Base-by-base conservation (phyloP, 2,329 filamentous ascomycete genomes). In the Hypoxylon sp. region DNA sequence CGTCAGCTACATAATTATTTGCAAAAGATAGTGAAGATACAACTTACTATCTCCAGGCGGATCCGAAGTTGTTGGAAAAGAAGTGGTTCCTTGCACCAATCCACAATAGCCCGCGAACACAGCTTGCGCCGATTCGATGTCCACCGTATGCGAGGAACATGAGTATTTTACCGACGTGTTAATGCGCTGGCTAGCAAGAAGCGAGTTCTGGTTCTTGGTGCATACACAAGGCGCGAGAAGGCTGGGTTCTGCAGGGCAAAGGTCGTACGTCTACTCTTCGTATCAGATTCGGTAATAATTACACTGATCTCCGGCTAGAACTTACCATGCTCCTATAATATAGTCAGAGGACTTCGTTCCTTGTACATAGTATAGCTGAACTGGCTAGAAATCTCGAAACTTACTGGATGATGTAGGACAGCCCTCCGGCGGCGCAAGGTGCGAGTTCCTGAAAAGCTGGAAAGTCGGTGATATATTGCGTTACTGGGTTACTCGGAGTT, bases 41-140 rank as follows among this genome's bases (percentile, higher is more conserved):
- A 3, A 80, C 83, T 66, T 71, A 86, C 83, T 85, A 65, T 86
- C 81, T 46, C 86, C 86, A 0, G 85, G 84, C 5, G 85, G 85
- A 28, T 79, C 74, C 0, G 81, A 75, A 1, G 83, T 80, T 3
- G 75, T 69, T 1, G 84, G 83, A 67, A 88, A 87, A 0, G 78
- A 79, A 0, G 83, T 83, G 0, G 83, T 86, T 59, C 85, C 86
- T 11, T 81, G 69, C 48, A 81, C 82, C 73, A 88, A 80, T 21
- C 79, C 80, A 71, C 86, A 88, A 72, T 87, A 88, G 2, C 83
- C 84, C 0, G 79, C 75, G 65, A 86, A 87, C 61, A 87, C 82
- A 5, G 78, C 79, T 61, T 85, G 81, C 1, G 85, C 86, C 0
- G 83, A 85, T 0, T 81, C 78, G 14, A 86, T 77, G 64, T 85